Percentiles rank a stretch among this genome's conserved stretches.
These are phyloP conservation scores for Xylaria sp. DNA, from an alignment of 2,329 filamentous ascomycete genomes.

Conservation along the genomic window DNA sequence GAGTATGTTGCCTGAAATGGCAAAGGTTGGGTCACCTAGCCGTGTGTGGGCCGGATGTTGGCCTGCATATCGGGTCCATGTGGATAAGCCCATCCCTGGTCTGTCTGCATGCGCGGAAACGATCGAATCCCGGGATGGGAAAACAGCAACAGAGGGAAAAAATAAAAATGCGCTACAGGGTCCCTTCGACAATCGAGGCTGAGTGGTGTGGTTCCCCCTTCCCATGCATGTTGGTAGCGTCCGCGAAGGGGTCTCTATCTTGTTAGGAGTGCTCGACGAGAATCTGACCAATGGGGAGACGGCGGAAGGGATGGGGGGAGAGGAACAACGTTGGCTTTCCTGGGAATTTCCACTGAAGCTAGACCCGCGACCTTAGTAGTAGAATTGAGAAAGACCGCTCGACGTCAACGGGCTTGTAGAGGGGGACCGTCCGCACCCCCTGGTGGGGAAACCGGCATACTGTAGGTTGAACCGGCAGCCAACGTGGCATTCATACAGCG, in stretches of 20 bases:
- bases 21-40: constrained; percentile 44
- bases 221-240: constrained; percentile 34
- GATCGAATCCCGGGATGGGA: constrained; percentile 42
- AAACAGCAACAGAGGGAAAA: constrained; percentile 12
- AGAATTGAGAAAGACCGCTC: constrained; percentile 38
- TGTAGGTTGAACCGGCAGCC: constrained; percentile 45
- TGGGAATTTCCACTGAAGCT: constrained; percentile 40
- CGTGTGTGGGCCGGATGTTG: constrained; percentile 47
- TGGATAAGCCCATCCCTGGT: constrained; percentile 44
- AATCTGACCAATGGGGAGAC: constrained; percentile 43
- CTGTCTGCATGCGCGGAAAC: constrained; percentile 46
- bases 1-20: constrained; percentile 44
- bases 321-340: constrained; percentile 23
- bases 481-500: constrained; percentile 51
- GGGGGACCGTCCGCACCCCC: constrained; percentile 43
- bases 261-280: constrained; percentile 11
- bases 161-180: constrained; percentile 27
- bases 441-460: constrained; percentile 48
- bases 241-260: constrained; percentile 20
- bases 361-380: constrained; percentile 37
- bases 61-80: constrained; percentile 46
- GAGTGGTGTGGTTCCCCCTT: constrained; percentile 40
- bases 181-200: constrained; percentile 45
- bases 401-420: constrained; percentile 43
- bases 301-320: constrained; percentile 25